These are phyloP conservation scores for Blastobotrys capitulatus DNA, from an alignment of 1,139 yeast genomes.

Conservation along the genomic window DNA sequence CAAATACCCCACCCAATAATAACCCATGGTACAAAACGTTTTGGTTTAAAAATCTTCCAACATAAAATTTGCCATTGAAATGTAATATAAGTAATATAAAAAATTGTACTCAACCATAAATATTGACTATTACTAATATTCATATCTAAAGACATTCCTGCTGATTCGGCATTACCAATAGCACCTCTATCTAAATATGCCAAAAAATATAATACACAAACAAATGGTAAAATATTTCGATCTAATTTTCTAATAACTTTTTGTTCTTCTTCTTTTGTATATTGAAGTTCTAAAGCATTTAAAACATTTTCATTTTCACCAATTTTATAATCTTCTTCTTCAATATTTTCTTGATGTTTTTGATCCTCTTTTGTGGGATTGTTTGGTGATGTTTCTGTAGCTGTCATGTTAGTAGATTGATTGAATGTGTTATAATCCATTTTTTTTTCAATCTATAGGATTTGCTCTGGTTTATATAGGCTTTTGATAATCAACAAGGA, in stretches of 20 bases:
- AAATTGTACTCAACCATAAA: constrained; percentile 26
- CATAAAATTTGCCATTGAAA: constrained; percentile 22
- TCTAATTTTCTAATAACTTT: constrained; percentile 18
- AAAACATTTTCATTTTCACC: neutral
- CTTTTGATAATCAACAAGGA: too few relatives aligned
- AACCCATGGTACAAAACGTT: constrained; percentile 24
- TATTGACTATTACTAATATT: constrained; percentile 41
- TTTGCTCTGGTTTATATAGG: neutral
- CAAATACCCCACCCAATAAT: constrained; percentile 28
- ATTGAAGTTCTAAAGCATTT: constrained; percentile 12
- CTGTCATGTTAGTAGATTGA: neutral
- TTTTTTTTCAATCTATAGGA: neutral
- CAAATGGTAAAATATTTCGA: constrained; percentile 18
- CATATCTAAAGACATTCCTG: constrained; percentile 49
- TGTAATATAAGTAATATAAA: constrained; percentile 30
- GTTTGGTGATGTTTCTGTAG: neutral
- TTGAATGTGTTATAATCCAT: too few relatives aligned
- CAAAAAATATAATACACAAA: constrained; percentile 47
- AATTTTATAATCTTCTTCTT: neutral
- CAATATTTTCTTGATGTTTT: neutral
- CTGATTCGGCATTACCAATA: constrained; percentile 58
- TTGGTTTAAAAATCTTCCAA: constrained; percentile 24
- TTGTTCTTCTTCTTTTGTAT: constrained; percentile 16
- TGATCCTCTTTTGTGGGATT: neutral
- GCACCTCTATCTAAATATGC: constrained; percentile 56